Percentiles rank a stretch among this genome's conserved stretches.
These are phyloP conservation scores for Fermentozyma sake DNA, from an alignment of 1,139 yeast genomes.

Conservation along the genomic window DNA sequence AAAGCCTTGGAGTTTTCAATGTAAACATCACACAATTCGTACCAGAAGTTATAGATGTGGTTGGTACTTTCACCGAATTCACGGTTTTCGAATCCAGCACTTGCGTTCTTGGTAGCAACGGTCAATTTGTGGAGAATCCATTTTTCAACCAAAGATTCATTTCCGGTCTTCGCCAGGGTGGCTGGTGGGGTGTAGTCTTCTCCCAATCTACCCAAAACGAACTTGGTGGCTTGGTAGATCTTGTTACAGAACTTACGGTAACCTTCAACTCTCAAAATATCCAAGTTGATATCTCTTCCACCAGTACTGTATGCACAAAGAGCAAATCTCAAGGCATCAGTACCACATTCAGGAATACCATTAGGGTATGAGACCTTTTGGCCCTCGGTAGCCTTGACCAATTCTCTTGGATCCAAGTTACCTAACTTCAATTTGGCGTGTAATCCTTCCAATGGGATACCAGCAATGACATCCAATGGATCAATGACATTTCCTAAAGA, in stretches of 20 bases:
- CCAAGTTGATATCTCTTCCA: constrained; percentile 96
- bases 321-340: constrained; percentile 97
- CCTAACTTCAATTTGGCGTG: constrained; percentile 77
- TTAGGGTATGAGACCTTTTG: constrained; percentile 89
- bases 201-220: constrained; percentile 90
- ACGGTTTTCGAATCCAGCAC: constrained; percentile 69
- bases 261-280: constrained; percentile 95
- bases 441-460: constrained; percentile 74
- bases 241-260: constrained; percentile 99
- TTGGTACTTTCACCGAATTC: constrained; percentile 88
- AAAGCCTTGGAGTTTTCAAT: constrained; percentile 94
- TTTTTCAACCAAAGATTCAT: constrained; percentile 88
- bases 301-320: constrained; percentile 98
- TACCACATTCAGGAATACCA: constrained; percentile 99
- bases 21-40: constrained; percentile 93
- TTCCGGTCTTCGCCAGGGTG: constrained; percentile 56
- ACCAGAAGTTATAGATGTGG: constrained; percentile 91
- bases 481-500: constrained; percentile 95
- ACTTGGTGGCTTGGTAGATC: constrained; percentile 97
- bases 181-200: constrained; percentile 74
- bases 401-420: constrained; percentile 86
- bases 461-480: constrained; percentile 89
- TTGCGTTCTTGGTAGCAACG: constrained; percentile 60
- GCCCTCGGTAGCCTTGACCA: constrained; percentile 83
- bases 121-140: constrained; percentile 92